These are phyloP conservation scores for Phytopythium ostracodes DNA, from an alignment of 352 stramenopile genomes.

Conservation along the genomic window DNA sequence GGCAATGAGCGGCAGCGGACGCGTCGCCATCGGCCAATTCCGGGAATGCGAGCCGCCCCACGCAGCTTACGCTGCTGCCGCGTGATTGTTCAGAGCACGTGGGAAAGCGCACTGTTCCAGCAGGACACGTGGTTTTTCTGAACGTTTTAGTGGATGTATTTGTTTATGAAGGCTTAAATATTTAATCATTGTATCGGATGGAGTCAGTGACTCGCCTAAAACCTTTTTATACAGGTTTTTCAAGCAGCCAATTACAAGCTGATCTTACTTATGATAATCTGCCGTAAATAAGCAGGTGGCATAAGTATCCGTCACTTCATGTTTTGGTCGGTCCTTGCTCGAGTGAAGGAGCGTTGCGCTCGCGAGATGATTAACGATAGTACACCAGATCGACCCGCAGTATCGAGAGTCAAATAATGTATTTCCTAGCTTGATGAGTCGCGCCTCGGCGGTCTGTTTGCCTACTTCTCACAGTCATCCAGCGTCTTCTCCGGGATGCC, in stretches of 20 bases:
- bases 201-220: no score
- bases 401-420: not conserved
- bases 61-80: not conserved
- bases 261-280: not conserved
- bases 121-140: conserved; percentile 2
- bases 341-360: not conserved
- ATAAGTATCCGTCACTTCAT: no score
- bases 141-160: conserved; percentile 1
- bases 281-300: not conserved
- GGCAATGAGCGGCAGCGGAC: conserved; percentile 1
- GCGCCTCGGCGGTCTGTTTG: not conserved
- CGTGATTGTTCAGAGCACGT: not conserved
- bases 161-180: not conserved
- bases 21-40: not conserved
- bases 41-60: not conserved
- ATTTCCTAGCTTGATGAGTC: not conserved
- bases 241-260: not conserved
- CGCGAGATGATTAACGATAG: no score
- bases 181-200: no score
- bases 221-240: not conserved
- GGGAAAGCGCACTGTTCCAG: not conserved
- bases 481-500: conserved; percentile 5
- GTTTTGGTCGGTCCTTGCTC: no score
- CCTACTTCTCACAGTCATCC: conserved; percentile 4
- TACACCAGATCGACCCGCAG: not conserved